phyloP scores from a whole-genome alignment of 2,329 filamentous ascomycete species.

The Beauveria asiatica region DNA sequence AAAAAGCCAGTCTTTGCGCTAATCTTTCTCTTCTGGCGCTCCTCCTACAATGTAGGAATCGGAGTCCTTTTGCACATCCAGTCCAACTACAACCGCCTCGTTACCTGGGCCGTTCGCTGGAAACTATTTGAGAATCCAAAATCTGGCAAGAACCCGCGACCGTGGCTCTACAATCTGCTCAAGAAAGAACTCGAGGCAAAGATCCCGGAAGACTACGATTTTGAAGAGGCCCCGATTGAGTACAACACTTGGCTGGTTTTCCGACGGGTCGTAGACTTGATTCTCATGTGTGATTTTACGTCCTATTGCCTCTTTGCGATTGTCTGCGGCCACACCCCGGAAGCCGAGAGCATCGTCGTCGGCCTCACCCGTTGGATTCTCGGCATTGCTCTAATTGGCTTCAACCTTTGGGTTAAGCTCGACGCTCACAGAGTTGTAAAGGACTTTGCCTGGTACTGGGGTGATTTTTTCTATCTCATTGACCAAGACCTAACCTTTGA shows the following conservation, averaged over 20 bases:
- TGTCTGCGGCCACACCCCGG: slow-evolving; percentile 70
- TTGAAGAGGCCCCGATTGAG: slow-evolving; percentile 87
- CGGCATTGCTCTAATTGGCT: slow-evolving; percentile 72
- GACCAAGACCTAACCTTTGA: slow-evolving; percentile 98
- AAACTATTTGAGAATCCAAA: slow-evolving; percentile 78
- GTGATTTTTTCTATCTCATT: slow-evolving; percentile 97
- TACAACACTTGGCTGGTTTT: slow-evolving; percentile 99
- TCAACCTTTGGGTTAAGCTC: slow-evolving; percentile 98
- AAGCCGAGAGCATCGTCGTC: slow-evolving; percentile 60
- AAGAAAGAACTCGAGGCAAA: slow-evolving; percentile 91
- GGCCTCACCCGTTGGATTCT: slow-evolving; percentile 67
- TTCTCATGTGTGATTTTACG: slow-evolving; percentile 97
- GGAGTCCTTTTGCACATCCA: slow-evolving; percentile 82
- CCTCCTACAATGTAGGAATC: slow-evolving; percentile 88
- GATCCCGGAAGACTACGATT: slow-evolving; percentile 86
- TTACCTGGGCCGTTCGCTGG: slow-evolving; percentile 79
- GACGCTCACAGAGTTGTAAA: slow-evolving; percentile 97
- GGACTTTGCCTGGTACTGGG: slow-evolving; percentile 99
- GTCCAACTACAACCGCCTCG: slow-evolving; percentile 78
- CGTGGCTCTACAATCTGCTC: slow-evolving; percentile 72
- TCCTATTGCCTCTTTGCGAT: slow-evolving; percentile 95
- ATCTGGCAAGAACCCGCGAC: slow-evolving; percentile 73
- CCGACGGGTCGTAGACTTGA: slow-evolving; percentile 88
- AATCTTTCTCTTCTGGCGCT: slow-evolving; percentile 86
- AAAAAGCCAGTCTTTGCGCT: slow-evolving; percentile 72